Evolutionary conservation across 441 rosid genomes (phyloP).

Genomic region (Bocquillonia castaneifolia): DNA sequence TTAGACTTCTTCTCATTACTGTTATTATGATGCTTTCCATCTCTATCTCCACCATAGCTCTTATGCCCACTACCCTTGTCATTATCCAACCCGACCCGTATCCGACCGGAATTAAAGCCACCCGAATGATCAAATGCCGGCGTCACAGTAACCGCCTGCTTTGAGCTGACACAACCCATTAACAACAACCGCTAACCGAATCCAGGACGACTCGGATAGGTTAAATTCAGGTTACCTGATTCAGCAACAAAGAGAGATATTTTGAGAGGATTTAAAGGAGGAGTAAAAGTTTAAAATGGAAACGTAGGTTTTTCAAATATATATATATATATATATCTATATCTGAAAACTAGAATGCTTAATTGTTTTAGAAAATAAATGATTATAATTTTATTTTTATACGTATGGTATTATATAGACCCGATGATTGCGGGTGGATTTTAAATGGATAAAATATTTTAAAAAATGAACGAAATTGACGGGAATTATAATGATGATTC

Average conservation of each 20-base stretch:
- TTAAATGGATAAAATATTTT: neutral
- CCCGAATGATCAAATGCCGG: conserved; percentile 78
- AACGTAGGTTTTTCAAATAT: neutral
- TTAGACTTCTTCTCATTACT: neutral
- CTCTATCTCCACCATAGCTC: conserved; percentile 15
- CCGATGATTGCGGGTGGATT: conserved; percentile 13
- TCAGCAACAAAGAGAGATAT: too few relatives aligned
- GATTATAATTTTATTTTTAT: too few relatives aligned
- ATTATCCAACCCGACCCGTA: conserved; percentile 32
- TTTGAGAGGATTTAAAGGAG: too few relatives aligned
- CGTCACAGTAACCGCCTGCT: conserved; percentile 83
- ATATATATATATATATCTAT: neutral
- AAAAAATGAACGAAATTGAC: conserved; percentile 16
- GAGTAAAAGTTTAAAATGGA: neutral
- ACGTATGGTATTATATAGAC: neutral
- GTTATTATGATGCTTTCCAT: neutral
- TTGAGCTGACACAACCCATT: conserved; percentile 93
- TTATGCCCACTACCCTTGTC: conserved; percentile 33
- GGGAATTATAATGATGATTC: too few relatives aligned
- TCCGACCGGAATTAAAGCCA: conserved; percentile 34
- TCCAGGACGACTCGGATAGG: neutral
- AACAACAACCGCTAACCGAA: neutral
- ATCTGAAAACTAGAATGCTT: neutral
- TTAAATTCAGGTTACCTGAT: neutral
- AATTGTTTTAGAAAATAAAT: too few relatives aligned